phyloP scores from a whole-genome alignment of 208 protist species.

The Phytomonas serpens region DNA sequence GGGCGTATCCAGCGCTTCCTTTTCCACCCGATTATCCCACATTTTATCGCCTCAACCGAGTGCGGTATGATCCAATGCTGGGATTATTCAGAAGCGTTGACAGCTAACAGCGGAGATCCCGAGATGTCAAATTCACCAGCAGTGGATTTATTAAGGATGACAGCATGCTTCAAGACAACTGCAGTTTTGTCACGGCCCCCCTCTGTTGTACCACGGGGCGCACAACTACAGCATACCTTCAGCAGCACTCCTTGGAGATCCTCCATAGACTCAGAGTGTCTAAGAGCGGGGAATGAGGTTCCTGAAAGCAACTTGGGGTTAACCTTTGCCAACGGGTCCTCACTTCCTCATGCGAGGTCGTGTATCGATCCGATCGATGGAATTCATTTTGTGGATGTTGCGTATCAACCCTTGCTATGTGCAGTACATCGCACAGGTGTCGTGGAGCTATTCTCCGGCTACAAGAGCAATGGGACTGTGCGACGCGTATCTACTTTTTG shows the following conservation, averaged over 20 bases:
- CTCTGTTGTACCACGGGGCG: neutral
- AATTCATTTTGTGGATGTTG: constrained; percentile 66
- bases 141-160: neutral
- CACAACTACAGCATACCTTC: neutral
- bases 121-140: neutral
- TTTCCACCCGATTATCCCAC: neutral
- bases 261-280: neutral
- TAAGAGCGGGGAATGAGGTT: neutral
- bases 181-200: neutral
- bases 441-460: constrained; percentile 53
- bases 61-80: neutral
- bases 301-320: neutral
- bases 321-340: neutral
- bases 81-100: neutral
- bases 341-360: neutral
- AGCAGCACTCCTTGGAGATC: neutral
- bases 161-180: neutral
- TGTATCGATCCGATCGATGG: constrained; percentile 17
- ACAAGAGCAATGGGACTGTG: constrained; percentile 22
- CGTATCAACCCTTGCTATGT: constrained; percentile 57
- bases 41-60: neutral
- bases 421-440: constrained; percentile 55
- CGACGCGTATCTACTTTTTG: constrained; percentile 57
- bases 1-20: neutral
- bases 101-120: neutral